These are phyloP conservation scores for Monascus ruber DNA, from an alignment of 2,329 filamentous ascomycete species.

Conservation along the genomic window DNA sequence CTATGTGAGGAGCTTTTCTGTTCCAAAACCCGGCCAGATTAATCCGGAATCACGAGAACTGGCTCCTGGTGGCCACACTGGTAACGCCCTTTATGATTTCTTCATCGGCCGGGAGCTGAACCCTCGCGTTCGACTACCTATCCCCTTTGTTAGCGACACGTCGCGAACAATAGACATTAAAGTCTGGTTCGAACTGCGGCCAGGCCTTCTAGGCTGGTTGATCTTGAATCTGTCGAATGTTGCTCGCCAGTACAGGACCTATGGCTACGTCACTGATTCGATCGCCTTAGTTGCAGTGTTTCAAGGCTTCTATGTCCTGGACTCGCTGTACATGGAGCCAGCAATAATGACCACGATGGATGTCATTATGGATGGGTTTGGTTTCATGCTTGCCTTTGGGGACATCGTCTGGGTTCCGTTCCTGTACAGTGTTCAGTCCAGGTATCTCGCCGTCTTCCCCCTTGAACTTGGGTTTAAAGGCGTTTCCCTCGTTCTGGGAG, in stretches of 20 bases:
- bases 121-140: constrained; percentile 54
- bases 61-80: constrained; percentile 67
- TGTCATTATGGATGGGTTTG: constrained; percentile 84
- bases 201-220: constrained; percentile 81
- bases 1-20: constrained; percentile 71
- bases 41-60: constrained; percentile 65
- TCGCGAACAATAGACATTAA: constrained; percentile 71
- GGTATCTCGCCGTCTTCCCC: constrained; percentile 75
- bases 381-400: constrained; percentile 88
- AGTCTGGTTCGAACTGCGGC: constrained; percentile 78
- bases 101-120: constrained; percentile 95
- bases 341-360: constrained; percentile 90
- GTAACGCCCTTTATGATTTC: constrained; percentile 87
- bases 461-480: constrained; percentile 62
- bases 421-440: constrained; percentile 70
- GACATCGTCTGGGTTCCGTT: constrained; percentile 91
- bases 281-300: constrained; percentile 68
- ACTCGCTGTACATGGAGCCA: constrained; percentile 76
- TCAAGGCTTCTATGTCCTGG: constrained; percentile 73
- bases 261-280: constrained; percentile 73
- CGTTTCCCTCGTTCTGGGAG: constrained; percentile 51
- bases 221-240: constrained; percentile 75
- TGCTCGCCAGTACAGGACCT: constrained; percentile 76
- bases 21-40: constrained; percentile 49
- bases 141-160: constrained; percentile 60